These are phyloP conservation scores for Filobasidium wieringae DNA, from an alignment of 768 basidiomycete genomes.

Conservation along the genomic window DNA sequence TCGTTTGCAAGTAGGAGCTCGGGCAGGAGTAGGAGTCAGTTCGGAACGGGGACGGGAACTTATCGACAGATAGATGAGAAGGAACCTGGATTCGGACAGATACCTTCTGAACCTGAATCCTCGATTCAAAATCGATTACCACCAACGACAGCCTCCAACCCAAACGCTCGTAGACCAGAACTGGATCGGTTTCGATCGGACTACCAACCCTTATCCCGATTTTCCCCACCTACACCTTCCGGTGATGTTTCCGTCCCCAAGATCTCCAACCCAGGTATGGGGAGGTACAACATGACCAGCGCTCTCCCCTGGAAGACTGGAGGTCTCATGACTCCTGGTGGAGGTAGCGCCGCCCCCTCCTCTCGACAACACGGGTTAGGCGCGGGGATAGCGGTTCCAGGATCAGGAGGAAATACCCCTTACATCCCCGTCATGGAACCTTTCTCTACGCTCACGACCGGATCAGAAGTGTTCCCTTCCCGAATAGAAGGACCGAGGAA, in stretches of 20 bases:
- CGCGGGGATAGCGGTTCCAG: constrained; percentile 8
- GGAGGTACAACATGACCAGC: background rate
- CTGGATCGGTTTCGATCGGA: background rate
- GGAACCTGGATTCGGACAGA: background rate
- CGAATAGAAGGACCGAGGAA: constrained; percentile 17
- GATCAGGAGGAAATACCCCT: background rate
- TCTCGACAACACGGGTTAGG: background rate
- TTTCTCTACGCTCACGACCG: background rate
- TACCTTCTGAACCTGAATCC: too few relatives aligned
- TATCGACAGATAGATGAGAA: background rate
- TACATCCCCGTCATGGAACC: constrained; percentile 9
- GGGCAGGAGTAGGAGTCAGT: background rate
- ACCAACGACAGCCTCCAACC: background rate
- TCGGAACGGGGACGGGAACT: background rate
- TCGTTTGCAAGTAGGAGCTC: background rate
- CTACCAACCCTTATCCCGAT: background rate
- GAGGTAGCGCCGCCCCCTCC: too few relatives aligned
- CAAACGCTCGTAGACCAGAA: background rate
- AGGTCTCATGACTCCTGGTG: background rate
- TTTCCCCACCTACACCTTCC: background rate
- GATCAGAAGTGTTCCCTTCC: constrained; percentile 9
- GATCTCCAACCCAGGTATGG: background rate
- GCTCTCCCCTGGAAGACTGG: constrained; percentile 1
- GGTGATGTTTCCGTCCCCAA: background rate
- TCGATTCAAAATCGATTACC: background rate